These are phyloP conservation scores for Clathrospora elynae DNA, from an alignment of 2,329 filamentous ascomycete genomes.

Conservation along the genomic window DNA sequence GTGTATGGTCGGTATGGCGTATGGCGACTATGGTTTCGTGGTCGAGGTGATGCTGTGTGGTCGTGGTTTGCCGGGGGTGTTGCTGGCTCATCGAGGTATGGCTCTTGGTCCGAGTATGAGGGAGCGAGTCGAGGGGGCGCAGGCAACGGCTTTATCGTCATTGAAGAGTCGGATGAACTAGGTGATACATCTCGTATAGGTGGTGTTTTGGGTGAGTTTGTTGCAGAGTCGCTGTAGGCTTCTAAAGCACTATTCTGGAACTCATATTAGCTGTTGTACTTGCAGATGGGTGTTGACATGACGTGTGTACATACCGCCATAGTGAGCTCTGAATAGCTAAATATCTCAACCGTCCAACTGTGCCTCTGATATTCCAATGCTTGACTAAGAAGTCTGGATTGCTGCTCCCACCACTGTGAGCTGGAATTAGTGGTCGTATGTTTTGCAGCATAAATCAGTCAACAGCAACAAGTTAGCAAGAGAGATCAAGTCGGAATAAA, in stretches of 20 bases:
- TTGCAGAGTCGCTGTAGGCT: slow-evolving; percentile 2
- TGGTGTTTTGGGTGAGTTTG: background rate
- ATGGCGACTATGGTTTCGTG: slow-evolving; percentile 9
- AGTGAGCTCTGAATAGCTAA: background rate
- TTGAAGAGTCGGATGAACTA: slow-evolving; percentile 1
- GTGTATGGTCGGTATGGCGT: slow-evolving; percentile 10
- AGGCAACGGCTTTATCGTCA: slow-evolving; percentile 8
- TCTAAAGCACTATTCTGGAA: slow-evolving; percentile 6
- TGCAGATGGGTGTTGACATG: background rate
- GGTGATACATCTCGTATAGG: slow-evolving; percentile 1
- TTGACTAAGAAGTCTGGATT: background rate
- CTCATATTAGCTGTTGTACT: slow-evolving; percentile 1
- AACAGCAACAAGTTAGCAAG: slow-evolving; percentile 11
- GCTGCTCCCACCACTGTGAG: background rate
- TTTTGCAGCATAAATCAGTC: slow-evolving; percentile 7
- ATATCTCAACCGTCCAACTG: background rate
- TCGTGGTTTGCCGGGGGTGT: background rate
- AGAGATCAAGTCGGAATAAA: slow-evolving; percentile 9
- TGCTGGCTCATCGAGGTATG: slow-evolving; percentile 1
- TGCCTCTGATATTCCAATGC: background rate
- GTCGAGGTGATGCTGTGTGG: slow-evolving; percentile 3
- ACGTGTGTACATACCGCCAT: slow-evolving; percentile 12
- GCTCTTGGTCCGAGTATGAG: slow-evolving; percentile 2
- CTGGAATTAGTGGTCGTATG: slow-evolving; percentile 5
- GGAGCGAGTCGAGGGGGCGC: slow-evolving; percentile 3